Evolutionary conservation across 768 basidiomycete genomes (phyloP).

Genomic region (Termitomyces sp.): DNA sequence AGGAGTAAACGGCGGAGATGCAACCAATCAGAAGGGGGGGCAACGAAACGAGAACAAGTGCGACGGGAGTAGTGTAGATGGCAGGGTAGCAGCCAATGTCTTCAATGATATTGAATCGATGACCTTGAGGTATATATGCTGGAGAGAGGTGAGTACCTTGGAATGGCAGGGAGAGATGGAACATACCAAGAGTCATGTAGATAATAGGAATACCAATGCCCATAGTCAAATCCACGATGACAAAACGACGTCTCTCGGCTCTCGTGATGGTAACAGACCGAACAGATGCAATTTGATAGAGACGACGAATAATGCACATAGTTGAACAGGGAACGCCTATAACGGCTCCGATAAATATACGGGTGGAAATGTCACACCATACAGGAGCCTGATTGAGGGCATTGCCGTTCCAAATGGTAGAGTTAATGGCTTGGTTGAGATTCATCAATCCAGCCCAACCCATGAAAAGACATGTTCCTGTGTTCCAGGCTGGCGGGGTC

Average conservation of each 20-base stretch:
- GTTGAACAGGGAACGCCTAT: constrained; percentile 49
- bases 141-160: not conserved
- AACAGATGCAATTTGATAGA: constrained; percentile 54
- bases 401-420: constrained; percentile 63
- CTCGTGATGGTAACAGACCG: constrained; percentile 43
- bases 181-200: constrained; percentile 17
- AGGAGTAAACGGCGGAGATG: constrained; percentile 31
- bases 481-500: constrained; percentile 12
- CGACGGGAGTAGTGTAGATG: constrained; percentile 27
- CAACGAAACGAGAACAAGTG: constrained; percentile 26
- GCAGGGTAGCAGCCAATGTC: constrained; percentile 40
- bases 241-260: constrained; percentile 40
- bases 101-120: constrained; percentile 41
- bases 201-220: constrained; percentile 49
- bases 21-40: constrained; percentile 36
- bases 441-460: constrained; percentile 56
- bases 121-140: constrained; percentile 43
- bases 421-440: constrained; percentile 59
- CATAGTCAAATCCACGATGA: constrained; percentile 46
- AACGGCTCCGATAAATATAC: constrained; percentile 35
- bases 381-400: constrained; percentile 47
- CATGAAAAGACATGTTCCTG: constrained; percentile 65
- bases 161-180: not conserved
- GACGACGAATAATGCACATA: constrained; percentile 56
- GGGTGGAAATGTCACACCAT: constrained; percentile 60